These are phyloP conservation scores for Scutellaria barbata DNA, from an alignment of 257 asterid genomes.

Conservation along the genomic window DNA sequence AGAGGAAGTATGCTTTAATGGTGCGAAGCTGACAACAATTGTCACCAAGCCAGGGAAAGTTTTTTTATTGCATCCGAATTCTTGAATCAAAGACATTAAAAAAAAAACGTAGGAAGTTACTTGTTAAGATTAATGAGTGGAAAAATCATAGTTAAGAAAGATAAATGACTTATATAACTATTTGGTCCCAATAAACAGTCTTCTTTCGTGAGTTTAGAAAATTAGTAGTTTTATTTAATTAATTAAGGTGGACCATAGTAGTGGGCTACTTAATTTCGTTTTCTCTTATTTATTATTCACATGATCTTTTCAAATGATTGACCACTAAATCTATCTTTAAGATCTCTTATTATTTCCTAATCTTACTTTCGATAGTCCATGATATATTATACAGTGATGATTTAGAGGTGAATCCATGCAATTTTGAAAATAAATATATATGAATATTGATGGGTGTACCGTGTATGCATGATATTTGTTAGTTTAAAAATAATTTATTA, in stretches of 20 bases:
- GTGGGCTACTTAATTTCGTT: conserved; percentile 21
- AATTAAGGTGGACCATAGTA: conserved; percentile 31
- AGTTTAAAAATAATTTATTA: no score
- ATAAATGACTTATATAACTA: background rate
- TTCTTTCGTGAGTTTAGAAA: background rate
- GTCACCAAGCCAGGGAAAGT: no score
- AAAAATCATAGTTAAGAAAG: conserved; percentile 11
- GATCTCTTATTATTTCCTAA: conserved; percentile 35
- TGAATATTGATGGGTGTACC: no score
- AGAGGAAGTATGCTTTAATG: no score
- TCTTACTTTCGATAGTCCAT: conserved; percentile 25
- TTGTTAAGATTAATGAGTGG: conserved; percentile 26
- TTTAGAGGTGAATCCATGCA: background rate
- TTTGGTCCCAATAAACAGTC: conserved; percentile 33
- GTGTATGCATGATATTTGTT: no score
- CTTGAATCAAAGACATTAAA: no score
- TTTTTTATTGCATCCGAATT: no score
- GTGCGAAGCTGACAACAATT: no score
- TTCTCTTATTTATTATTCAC: background rate
- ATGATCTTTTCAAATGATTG: conserved; percentile 35
- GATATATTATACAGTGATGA: conserved; percentile 1
- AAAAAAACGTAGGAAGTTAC: background rate
- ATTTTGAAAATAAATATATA: no score
- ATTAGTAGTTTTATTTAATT: no score
- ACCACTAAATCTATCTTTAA: conserved; percentile 31